A percentile compares a stretch with the other conserved stretches of the same genome.
These are phyloP conservation scores for Pythium volutum DNA, from an alignment of 352 stramenopile species.

Conservation along the genomic window DNA sequence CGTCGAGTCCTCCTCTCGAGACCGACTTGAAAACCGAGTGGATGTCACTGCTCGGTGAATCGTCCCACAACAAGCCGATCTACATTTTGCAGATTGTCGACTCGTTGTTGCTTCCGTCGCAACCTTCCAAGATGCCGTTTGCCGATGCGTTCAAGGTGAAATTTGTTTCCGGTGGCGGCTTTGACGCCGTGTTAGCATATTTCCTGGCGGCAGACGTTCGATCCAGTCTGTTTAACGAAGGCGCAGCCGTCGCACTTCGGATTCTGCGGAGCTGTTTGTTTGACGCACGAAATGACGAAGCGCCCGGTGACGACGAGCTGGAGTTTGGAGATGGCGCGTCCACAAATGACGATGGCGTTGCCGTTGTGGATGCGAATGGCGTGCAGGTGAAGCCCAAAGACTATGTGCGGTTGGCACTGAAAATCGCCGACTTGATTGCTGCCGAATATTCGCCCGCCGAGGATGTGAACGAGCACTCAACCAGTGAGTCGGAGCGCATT, in stretches of 20 bases:
- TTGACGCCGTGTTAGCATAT: constrained; percentile 82
- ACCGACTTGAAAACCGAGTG: constrained; percentile 39
- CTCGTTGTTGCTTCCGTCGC: constrained; percentile 71
- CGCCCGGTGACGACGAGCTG: constrained; percentile 19
- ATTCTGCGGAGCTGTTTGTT: constrained; percentile 87
- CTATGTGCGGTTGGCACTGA: constrained; percentile 70
- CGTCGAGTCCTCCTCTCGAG: neutral
- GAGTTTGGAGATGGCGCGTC: neutral
- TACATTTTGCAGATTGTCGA: constrained; percentile 90
- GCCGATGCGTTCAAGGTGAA: constrained; percentile 59
- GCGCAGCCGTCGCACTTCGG: constrained; percentile 71
- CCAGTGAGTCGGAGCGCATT: constrained; percentile 62
- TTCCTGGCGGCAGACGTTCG: constrained; percentile 74
- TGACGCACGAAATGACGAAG: constrained; percentile 28
- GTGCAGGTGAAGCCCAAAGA: constrained; percentile 45
- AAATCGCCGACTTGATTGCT: constrained; percentile 76
- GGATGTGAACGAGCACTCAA: constrained; percentile 24
- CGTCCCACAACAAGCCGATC: constrained; percentile 78
- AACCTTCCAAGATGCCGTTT: constrained; percentile 52
- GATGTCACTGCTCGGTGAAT: constrained; percentile 61
- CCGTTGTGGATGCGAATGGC: constrained; percentile 11
- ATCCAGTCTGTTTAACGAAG: constrained; percentile 79
- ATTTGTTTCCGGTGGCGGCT: constrained; percentile 74
- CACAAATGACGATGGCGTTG: neutral
- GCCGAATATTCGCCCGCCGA: constrained; percentile 59